Percentiles rank a stretch among this genome's conserved stretches.
phyloP scores from a whole-genome alignment of 2,329 filamentous ascomycete genomes.

The Trichoderma simmonsii region DNA sequence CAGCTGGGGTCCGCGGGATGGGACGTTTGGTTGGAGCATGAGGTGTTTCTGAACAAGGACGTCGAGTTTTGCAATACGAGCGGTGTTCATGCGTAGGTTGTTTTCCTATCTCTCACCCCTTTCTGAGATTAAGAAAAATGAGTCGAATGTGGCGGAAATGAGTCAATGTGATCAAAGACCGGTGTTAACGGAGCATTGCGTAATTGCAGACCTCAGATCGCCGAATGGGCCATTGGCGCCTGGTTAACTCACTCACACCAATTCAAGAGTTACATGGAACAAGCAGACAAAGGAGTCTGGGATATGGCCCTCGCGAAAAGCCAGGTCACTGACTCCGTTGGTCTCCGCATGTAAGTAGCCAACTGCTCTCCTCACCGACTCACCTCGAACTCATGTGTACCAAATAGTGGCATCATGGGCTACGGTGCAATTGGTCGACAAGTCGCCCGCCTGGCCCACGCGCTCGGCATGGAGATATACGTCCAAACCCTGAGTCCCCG shows the following conservation, averaged over 20 bases:
- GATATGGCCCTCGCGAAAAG: constrained; percentile 14
- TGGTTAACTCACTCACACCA: constrained; percentile 35
- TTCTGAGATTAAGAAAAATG: not conserved
- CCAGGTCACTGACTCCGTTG: constrained; percentile 33
- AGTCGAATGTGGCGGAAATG: not conserved
- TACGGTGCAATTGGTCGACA: constrained; percentile 47
- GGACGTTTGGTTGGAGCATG: constrained; percentile 39
- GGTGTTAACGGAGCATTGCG: not conserved
- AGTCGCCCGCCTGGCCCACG: constrained; percentile 47
- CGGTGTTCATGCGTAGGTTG: constrained; percentile 41
- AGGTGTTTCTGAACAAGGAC: constrained; percentile 33
- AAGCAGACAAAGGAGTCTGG: constrained; percentile 32
- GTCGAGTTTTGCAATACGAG: constrained; percentile 41
- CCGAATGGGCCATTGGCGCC: constrained; percentile 40
- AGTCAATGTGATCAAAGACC: not conserved
- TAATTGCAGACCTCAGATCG: constrained; percentile 35
- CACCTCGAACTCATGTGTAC: not conserved
- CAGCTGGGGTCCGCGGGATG: constrained; percentile 44
- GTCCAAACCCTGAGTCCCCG: constrained; percentile 64
- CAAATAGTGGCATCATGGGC: constrained; percentile 37
- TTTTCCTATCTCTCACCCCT: not conserved
- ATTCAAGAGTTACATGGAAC: constrained; percentile 30
- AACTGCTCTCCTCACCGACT: not conserved
- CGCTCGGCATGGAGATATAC: constrained; percentile 64
- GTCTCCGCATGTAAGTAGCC: constrained; percentile 33